phyloP scores from a whole-genome alignment of 176 grass and related monocot species.

The maize (Zea mays) region Zm-B73-REFERENCE-NAM-5.0 NC_050102.1:175986001-175986500 shows the following conservation, averaged over 20 bases:
- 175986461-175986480: not conserved
- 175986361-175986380: slow-evolving; percentile 97
- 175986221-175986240: too few species aligned
- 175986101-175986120: slow-evolving; percentile 21
- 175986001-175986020: too few species aligned
- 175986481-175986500: not conserved
- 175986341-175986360: slow-evolving; percentile 80
- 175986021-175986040: too few species aligned
- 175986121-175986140: not conserved
- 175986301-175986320: slow-evolving; percentile 62
- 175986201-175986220: too few species aligned
- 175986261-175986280: not conserved
- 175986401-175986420: slow-evolving; percentile 39
- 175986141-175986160: not conserved
- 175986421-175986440: slow-evolving; percentile 67
- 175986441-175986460: slow-evolving; percentile 46
- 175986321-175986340: slow-evolving; percentile 72
- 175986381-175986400: slow-evolving; percentile 68
- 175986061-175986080: not conserved
- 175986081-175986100: too few species aligned
- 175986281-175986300: not conserved
- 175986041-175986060: not conserved
- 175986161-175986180: too few species aligned
- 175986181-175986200: too few species aligned
- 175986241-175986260: not conserved